These are phyloP conservation scores for Vaccinium darrowii DNA, from an alignment of 148 eudicot species.

Conservation along the genomic window DNA sequence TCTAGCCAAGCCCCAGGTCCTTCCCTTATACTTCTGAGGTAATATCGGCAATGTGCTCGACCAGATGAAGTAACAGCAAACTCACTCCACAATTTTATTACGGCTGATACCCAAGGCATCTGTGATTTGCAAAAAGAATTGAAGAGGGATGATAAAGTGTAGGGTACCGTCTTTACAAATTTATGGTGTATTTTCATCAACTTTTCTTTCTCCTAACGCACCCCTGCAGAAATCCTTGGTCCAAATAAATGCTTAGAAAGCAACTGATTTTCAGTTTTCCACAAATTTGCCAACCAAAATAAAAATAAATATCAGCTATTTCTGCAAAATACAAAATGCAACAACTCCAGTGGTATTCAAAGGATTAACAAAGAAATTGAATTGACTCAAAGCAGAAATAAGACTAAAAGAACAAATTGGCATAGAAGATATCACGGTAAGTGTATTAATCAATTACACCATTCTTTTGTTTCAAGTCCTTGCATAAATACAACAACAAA, in stretches of 20 bases:
- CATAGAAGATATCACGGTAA: not conserved
- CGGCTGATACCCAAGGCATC: not conserved
- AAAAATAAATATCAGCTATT: not conserved
- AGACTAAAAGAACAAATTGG: not conserved
- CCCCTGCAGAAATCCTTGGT: not conserved
- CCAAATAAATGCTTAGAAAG: slow-evolving; percentile 13
- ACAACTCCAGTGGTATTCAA: not conserved
- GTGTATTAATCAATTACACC: not conserved
- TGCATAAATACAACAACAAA: not conserved
- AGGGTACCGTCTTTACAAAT: not conserved
- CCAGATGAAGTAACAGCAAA: too few species aligned
- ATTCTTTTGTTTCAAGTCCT: not conserved
- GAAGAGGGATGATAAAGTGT: not conserved
- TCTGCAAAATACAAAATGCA: not conserved
- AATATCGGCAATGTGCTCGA: too few species aligned
- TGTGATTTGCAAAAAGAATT: not conserved
- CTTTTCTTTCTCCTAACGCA: not conserved
- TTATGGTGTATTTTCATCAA: not conserved
- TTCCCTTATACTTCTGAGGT: too few species aligned
- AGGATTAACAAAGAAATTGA: not conserved
- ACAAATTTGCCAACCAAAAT: not conserved
- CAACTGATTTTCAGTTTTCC: slow-evolving; percentile 1
- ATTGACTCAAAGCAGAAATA: not conserved
- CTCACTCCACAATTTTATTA: too few species aligned
- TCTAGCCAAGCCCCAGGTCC: too few species aligned